Percentiles rank a stretch among this genome's conserved stretches.
phyloP scores from a whole-genome alignment of 345 rosid genomes.

The Gossypium arboreum region DNA sequence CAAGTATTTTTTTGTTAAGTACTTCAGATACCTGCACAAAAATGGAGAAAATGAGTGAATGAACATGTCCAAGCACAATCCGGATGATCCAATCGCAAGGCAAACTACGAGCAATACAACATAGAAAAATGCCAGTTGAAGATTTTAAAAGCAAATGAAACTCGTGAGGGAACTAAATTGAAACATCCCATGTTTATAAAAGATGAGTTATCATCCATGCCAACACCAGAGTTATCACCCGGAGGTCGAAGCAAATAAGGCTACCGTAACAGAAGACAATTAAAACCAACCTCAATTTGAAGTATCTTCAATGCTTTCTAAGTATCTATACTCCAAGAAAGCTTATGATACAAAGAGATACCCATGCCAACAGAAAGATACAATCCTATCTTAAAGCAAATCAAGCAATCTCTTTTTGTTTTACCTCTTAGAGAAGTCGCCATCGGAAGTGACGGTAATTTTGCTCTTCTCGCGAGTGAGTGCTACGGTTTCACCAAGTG shows the following conservation, averaged over 20 bases:
- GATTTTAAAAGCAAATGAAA: not conserved
- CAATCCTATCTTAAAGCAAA: not conserved
- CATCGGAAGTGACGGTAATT: conserved; percentile 52
- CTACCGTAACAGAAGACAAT: not conserved
- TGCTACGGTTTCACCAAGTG: conserved; percentile 55
- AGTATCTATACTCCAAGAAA: not conserved
- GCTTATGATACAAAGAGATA: not conserved
- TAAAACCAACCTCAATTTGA: not conserved
- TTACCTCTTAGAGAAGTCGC: conserved; percentile 67
- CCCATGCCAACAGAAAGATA: not conserved
- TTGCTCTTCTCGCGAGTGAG: conserved; percentile 49
- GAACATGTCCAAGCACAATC: not conserved
- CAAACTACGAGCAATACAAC: not conserved
- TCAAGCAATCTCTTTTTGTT: not conserved
- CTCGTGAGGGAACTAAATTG: not conserved
- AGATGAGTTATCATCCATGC: not conserved
- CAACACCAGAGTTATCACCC: too few species aligned
- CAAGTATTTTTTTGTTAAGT: conserved; percentile 84
- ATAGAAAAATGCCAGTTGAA: not conserved
- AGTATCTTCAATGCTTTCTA: not conserved
- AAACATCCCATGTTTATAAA: not conserved
- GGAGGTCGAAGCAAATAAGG: not conserved
- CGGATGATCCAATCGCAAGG: not conserved
- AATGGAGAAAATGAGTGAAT: not conserved
- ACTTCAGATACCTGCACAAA: conserved; percentile 63